Evolutionary conservation across 495 filamentous ascomycete species (phyloP).

Genomic region (Opeltia flavorubescens): DNA sequence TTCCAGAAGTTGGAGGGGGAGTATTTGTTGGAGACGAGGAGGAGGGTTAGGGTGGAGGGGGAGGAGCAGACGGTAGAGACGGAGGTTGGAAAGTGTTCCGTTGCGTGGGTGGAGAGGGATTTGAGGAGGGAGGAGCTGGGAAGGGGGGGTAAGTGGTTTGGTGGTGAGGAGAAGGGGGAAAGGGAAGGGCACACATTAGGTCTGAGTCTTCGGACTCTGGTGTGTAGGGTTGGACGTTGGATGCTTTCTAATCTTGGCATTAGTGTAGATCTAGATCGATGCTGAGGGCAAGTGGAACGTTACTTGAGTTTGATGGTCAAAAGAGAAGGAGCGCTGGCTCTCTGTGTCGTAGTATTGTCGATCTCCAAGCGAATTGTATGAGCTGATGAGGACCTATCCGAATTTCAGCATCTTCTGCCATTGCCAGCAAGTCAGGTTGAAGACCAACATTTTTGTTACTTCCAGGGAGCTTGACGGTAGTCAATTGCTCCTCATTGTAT

Average conservation of each 20-base stretch:
- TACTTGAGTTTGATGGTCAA: slow-evolving; percentile 76
- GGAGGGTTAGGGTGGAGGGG: slow-evolving; percentile 60
- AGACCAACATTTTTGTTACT: slow-evolving; percentile 53
- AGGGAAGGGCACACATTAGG: slow-evolving; percentile 46
- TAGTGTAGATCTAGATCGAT: not conserved
- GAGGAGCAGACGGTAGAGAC: slow-evolving; percentile 56
- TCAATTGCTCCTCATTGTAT: slow-evolving; percentile 92
- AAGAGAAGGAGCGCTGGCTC: slow-evolving; percentile 68
- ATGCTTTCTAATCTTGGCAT: slow-evolving; percentile 50
- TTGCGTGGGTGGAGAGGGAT: slow-evolving; percentile 57
- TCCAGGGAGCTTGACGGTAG: slow-evolving; percentile 76
- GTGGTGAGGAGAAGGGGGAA: not conserved
- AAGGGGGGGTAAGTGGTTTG: not conserved
- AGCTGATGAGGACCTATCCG: slow-evolving; percentile 66
- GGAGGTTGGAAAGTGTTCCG: slow-evolving; percentile 78
- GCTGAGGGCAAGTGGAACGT: not conserved
- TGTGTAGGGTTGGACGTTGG: slow-evolving; percentile 62
- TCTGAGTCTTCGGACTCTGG: slow-evolving; percentile 66
- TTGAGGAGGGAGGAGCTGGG: slow-evolving; percentile 67
- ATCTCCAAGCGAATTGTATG: slow-evolving; percentile 63
- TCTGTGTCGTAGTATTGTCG: slow-evolving; percentile 82
- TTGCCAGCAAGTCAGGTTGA: not conserved
- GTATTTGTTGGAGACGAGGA: slow-evolving; percentile 90
- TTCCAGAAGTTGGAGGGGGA: slow-evolving; percentile 98
- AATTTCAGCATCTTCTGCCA: not conserved